A percentile compares a stretch with the other conserved stretches of the same genome.
Conservation (phyloP, 352 stramenopile genomes). For the Globisporangium polare region DNA sequence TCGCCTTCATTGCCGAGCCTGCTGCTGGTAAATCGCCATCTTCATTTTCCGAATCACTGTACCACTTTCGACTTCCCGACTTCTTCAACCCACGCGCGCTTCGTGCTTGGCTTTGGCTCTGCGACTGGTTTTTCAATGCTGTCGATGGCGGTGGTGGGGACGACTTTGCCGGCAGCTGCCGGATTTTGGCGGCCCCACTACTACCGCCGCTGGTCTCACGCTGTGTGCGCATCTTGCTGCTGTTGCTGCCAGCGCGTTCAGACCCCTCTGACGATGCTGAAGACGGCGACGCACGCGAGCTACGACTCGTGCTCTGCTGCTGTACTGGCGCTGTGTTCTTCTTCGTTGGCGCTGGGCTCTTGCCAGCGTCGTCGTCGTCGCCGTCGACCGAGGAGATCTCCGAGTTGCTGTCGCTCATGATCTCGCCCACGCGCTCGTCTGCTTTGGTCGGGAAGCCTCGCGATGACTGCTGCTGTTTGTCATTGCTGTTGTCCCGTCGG, state of each 20-base stretch:
- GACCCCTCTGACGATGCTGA: neutral
- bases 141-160: slow-evolving; percentile 6
- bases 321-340: neutral
- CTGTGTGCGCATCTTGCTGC: neutral
- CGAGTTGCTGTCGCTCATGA: slow-evolving; percentile 58
- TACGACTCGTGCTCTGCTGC: slow-evolving; percentile 14
- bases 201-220: slow-evolving; percentile 6
- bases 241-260: neutral
- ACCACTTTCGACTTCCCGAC: slow-evolving; percentile 36
- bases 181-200: slow-evolving; percentile 10
- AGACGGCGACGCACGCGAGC: slow-evolving; percentile 8
- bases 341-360: neutral
- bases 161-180: slow-evolving; percentile 10
- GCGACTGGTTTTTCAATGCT: slow-evolving; percentile 3
- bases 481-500: neutral
- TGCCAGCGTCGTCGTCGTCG: slow-evolving; percentile 15
- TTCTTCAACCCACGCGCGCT: slow-evolving; percentile 22
- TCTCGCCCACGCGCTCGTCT: slow-evolving; percentile 36
- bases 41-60: slow-evolving; percentile 47
- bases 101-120: slow-evolving; percentile 7
- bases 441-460: neutral
- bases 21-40: slow-evolving; percentile 18
- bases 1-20: neutral
- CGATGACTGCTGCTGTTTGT: neutral
- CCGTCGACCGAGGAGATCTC: slow-evolving; percentile 34